Base-by-base conservation (phyloP, 2,329 filamentous ascomycete genomes). In the Hypoxylon sp. region DNA sequence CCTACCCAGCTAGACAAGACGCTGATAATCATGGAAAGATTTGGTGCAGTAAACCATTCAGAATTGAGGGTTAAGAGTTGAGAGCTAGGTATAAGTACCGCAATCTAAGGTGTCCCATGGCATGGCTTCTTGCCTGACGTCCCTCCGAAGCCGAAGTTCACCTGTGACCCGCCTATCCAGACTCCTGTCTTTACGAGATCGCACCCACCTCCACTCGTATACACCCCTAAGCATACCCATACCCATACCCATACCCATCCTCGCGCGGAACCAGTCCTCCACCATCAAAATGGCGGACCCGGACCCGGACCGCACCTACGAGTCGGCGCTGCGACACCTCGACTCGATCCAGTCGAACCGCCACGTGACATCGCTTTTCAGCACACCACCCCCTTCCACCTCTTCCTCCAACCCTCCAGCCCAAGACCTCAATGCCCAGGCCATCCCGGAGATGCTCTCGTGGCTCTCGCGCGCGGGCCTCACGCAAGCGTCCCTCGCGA, bases 311-410 rank as follows among this genome's bases (percentile, higher is more conserved):
- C 81, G 78, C 62, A 79, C 77, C 20, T 87, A 87, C 70, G 77
- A 89, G 78, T 87, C 88, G 70, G 93, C 93, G 37, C 87, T 97
- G 39, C 77, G 84, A 56, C 88, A 89, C 59, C 87, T 97, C 69
- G 90, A 92, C 70, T 87, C 87, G 50, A 84, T 97, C 56, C 91
- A 94, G 72, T 90, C 91, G 57, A 97, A 97, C 76, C 90, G 89
- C 71, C 85, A 89, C 39, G 82, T 91, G 61, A 84, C 81, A 6
- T 76, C 77, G 17, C 80, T 85, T 47, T 87, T 87, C 71, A 75
- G 79, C 46, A 73, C 67, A 57, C 56, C 71, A 39, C 28, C 56
- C 13, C 79, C 88, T 70, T 44, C 70, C 43, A 19, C 57, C 19
- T 80, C 88, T 70, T 80, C 82, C 52, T 80, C 90, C 54, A 82